Conservation (phyloP, 163 green algal species). For the Volvox carteri region DNA sequence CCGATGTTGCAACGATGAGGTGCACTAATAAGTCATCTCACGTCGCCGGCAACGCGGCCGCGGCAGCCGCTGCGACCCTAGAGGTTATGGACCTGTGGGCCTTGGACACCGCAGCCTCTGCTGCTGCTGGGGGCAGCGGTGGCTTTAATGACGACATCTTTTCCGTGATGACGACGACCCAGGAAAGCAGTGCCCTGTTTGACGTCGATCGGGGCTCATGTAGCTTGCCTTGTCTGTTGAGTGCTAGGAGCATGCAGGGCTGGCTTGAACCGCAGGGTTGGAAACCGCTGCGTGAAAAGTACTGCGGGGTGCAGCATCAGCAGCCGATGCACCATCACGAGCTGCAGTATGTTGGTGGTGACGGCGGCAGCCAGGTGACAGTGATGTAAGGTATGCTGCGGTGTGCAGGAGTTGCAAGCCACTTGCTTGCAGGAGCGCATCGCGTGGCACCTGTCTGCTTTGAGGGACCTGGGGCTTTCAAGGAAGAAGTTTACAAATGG, state of each 20-base stretch:
- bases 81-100: neutral
- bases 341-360: too few relatives aligned
- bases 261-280: constrained; percentile 20
- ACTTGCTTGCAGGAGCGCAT: too few relatives aligned
- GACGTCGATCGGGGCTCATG: neutral
- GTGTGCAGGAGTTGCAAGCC: too few relatives aligned
- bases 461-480: too few relatives aligned
- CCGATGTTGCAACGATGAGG: neutral
- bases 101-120: too few relatives aligned
- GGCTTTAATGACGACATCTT: neutral
- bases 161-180: neutral
- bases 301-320: neutral
- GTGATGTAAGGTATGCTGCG: too few relatives aligned
- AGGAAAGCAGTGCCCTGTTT: neutral
- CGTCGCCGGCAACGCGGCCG: neutral
- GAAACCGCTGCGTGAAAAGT: constrained; percentile 25
- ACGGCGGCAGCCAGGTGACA: too few relatives aligned
- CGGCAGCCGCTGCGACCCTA: neutral
- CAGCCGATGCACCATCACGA: too few relatives aligned
- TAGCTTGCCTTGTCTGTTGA: neutral
- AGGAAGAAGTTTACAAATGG: too few relatives aligned
- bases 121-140: too few relatives aligned
- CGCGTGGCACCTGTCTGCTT: too few relatives aligned
- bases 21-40: neutral
- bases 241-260: neutral